Evolutionary conservation across 495 filamentous ascomycete species (phyloP).

Genomic region (Viridothelium virens): DNA sequence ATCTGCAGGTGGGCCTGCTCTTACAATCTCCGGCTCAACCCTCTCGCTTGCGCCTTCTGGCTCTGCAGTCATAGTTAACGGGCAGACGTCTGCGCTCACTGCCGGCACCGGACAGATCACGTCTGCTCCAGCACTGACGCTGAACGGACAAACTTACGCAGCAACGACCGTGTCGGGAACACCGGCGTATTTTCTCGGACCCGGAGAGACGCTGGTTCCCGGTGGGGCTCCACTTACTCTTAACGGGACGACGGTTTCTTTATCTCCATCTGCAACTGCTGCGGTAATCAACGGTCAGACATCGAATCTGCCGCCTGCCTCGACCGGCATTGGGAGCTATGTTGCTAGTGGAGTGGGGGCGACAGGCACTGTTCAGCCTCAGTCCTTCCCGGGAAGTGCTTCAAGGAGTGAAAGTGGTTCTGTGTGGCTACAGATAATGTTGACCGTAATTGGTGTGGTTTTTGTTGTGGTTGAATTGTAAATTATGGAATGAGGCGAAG

Average conservation of each 20-base stretch:
- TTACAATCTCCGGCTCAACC: conserved; percentile 25
- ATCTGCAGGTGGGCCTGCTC: conserved; percentile 23
- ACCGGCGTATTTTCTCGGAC: not conserved
- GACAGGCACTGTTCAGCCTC: not conserved
- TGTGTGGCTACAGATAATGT: not conserved
- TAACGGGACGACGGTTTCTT: not conserved
- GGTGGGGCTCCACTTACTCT: not conserved
- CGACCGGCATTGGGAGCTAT: not conserved
- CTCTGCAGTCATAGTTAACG: conserved; percentile 30
- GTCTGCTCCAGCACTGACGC: conserved; percentile 31
- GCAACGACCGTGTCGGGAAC: conserved; percentile 19
- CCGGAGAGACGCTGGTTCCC: not conserved
- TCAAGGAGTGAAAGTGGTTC: not conserved
- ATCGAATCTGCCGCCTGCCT: not conserved
- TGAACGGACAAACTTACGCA: conserved; percentile 29
- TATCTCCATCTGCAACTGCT: not conserved
- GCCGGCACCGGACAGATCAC: not conserved
- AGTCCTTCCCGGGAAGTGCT: not conserved
- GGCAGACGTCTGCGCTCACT: conserved; percentile 21
- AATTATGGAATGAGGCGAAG: not conserved
- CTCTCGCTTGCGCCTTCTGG: conserved; percentile 29
- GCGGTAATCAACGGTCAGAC: conserved; percentile 9
- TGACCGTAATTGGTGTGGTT: not conserved
- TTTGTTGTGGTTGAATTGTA: not conserved
- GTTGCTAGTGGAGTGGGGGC: conserved; percentile 7